Percentiles rank a stretch among this genome's conserved stretches.
Evolutionary conservation across 176 grass and related monocot species (phyloP).

Genomic region (Hordeum vulgare): MorexV3_pseudomolecules_assembly NC_058522.1:475670665-475671164

Average conservation of each 20-base stretch:
- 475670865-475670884: background rate
- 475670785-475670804: slow-evolving; percentile 7
- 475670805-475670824: background rate
- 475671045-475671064: background rate
- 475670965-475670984: background rate
- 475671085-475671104: background rate
- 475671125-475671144: background rate
- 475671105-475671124: background rate
- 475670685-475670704: background rate
- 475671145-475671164: background rate
- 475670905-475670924: slow-evolving; percentile 2
- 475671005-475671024: slow-evolving; percentile 11
- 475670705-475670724: background rate
- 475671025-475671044: background rate
- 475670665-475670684: background rate
- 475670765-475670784: background rate
- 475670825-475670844: background rate
- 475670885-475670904: slow-evolving; percentile 16
- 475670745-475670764: background rate
- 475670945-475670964: background rate
- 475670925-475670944: background rate
- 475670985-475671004: background rate
- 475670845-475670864: slow-evolving; percentile 1
- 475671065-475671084: background rate
- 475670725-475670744: slow-evolving; percentile 27